These are phyloP conservation scores for Hordeum pubiflorum DNA, from an alignment of 202 grass and related monocot species.

Conservation along the genomic window DNA sequence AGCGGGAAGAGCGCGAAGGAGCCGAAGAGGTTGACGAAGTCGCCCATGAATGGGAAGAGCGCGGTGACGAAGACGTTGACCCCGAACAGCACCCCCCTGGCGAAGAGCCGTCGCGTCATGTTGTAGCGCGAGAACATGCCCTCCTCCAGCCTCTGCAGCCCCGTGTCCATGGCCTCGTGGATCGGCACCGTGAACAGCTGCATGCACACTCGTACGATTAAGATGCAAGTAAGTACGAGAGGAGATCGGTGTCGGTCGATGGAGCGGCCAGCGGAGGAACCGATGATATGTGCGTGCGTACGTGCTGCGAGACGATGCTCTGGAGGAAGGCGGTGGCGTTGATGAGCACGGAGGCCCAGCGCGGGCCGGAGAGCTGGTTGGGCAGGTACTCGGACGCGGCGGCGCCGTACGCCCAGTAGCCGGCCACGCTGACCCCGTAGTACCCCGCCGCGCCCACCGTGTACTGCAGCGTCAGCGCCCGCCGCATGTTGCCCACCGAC, in stretches of 20 bases:
- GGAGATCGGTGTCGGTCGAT: no score
- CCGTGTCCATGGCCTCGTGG: slow-evolving; percentile 81
- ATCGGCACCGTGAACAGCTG: slow-evolving; percentile 75
- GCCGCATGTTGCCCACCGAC: slow-evolving; percentile 46
- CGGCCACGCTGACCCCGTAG: slow-evolving; percentile 71
- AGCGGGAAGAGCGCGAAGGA: slow-evolving; percentile 74
- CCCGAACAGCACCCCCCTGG: slow-evolving; percentile 49
- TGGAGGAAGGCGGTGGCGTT: slow-evolving; percentile 74
- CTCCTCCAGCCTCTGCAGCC: slow-evolving; percentile 58
- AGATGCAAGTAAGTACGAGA: no score
- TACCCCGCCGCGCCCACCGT: slow-evolving; percentile 46
- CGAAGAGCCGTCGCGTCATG: slow-evolving; percentile 41
- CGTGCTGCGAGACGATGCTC: slow-evolving; percentile 79
- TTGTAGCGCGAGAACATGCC: slow-evolving; percentile 73
- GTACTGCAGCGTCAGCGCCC: slow-evolving; percentile 61
- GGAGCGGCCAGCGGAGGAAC: no score
- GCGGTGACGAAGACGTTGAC: slow-evolving; percentile 62
- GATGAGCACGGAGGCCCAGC: slow-evolving; percentile 61
- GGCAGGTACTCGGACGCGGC: slow-evolving; percentile 73
- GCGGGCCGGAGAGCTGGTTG: slow-evolving; percentile 50
- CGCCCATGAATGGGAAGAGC: slow-evolving; percentile 84
- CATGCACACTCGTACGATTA: background rate
- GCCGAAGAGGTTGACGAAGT: slow-evolving; percentile 83
- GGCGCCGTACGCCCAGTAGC: slow-evolving; percentile 87
- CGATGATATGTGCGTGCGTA: background rate